These are phyloP conservation scores for Candida ponderosae DNA, from an alignment of 805 yeast species.

Conservation along the genomic window DNA sequence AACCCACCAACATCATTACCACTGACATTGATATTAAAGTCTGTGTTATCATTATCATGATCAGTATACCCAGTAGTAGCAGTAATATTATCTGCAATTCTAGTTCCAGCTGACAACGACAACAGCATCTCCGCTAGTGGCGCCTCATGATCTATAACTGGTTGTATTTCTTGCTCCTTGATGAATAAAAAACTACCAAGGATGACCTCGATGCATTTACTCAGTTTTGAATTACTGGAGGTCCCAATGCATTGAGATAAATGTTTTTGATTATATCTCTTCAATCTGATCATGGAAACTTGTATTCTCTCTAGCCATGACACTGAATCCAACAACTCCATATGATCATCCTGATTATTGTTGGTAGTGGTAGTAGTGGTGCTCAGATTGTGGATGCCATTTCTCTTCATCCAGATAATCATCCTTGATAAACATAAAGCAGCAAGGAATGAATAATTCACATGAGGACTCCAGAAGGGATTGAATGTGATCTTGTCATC, in stretches of 20 bases:
- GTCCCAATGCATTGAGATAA: not conserved
- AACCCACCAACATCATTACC: too few relatives aligned
- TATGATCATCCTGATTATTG: not conserved
- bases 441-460: not conserved
- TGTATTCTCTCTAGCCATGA: not conserved
- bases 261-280: not conserved
- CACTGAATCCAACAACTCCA: too few relatives aligned
- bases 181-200: not conserved
- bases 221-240: not conserved
- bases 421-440: not conserved
- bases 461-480: not conserved
- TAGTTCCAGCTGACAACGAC: too few relatives aligned
- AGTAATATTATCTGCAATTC: too few relatives aligned
- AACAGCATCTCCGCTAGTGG: too few relatives aligned
- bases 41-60: too few relatives aligned
- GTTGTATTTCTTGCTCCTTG: too few relatives aligned
- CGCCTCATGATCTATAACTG: too few relatives aligned
- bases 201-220: not conserved
- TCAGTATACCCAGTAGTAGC: too few relatives aligned
- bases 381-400: not conserved
- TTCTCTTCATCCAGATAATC: not conserved
- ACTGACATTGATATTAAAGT: too few relatives aligned
- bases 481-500: not conserved
- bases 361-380: not conserved
- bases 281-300: not conserved